These are phyloP conservation scores for Symmetrospora coprosmae DNA, from an alignment of 768 basidiomycete species.

Conservation along the genomic window DNA sequence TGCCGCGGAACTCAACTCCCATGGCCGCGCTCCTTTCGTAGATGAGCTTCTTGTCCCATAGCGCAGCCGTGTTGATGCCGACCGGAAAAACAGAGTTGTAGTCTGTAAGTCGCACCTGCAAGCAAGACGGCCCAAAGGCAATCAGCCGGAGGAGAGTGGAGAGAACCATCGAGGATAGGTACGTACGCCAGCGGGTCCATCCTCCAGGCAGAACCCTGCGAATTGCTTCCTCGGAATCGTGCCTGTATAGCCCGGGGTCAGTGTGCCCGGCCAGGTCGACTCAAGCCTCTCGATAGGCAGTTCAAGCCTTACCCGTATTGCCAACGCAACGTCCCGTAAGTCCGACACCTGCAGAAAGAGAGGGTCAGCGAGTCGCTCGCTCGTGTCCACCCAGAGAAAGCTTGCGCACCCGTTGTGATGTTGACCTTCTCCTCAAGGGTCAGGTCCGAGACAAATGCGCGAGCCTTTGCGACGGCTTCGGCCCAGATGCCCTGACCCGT, in stretches of 20 bases:
- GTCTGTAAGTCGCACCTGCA: too few relatives aligned
- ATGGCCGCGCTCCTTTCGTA: constrained; percentile 61
- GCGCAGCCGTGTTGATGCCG: constrained; percentile 63
- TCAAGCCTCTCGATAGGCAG: too few relatives aligned
- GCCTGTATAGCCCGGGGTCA: too few relatives aligned
- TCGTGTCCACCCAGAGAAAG: too few relatives aligned
- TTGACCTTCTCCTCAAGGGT: constrained; percentile 48
- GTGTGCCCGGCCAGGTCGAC: too few relatives aligned
- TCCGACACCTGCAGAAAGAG: neutral
- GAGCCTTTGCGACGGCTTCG: constrained; percentile 33
- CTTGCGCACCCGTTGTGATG: constrained; percentile 47
- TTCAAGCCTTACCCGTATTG: too few relatives aligned
- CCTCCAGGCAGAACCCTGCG: constrained; percentile 36
- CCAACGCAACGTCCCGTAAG: constrained; percentile 37
- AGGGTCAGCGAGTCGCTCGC: neutral
- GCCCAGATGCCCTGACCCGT: constrained; percentile 31
- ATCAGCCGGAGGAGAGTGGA: too few relatives aligned
- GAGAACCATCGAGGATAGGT: too few relatives aligned
- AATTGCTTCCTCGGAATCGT: constrained; percentile 19
- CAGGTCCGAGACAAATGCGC: constrained; percentile 41
- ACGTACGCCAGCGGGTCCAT: constrained; percentile 19
- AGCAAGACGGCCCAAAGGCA: too few relatives aligned
- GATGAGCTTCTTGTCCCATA: constrained; percentile 64
- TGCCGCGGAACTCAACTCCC: constrained; percentile 65
- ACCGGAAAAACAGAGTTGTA: constrained; percentile 45